phyloP scores from a whole-genome alignment of 2,329 filamentous ascomycete species.

The Teratosphaeria nubilosa region DNA sequence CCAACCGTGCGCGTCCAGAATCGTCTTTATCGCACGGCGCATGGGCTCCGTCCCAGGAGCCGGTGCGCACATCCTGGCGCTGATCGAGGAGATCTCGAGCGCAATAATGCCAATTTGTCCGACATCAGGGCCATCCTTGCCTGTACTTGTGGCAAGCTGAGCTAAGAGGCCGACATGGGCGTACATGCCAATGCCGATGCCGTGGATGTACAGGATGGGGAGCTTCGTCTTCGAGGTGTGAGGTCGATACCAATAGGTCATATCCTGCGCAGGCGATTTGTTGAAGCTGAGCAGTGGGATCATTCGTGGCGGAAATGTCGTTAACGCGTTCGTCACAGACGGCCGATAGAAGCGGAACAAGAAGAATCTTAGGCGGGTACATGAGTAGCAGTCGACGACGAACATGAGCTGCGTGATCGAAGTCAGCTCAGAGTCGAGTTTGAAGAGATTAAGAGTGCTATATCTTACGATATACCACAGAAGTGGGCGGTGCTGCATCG shows the following conservation, averaged over 20 bases:
- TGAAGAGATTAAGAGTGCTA: background rate
- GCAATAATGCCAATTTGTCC: conserved; percentile 49
- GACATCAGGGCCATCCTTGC: background rate
- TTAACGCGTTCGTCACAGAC: conserved; percentile 19
- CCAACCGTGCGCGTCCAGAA: conserved; percentile 49
- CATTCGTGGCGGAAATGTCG: conserved; percentile 48
- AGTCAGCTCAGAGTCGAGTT: background rate
- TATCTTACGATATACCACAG: conserved; percentile 5
- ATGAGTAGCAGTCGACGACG: conserved; percentile 1
- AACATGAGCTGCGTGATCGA: background rate
- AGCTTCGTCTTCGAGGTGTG: conserved; percentile 46
- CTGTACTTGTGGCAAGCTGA: conserved; percentile 8
- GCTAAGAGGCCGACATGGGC: conserved; percentile 51
- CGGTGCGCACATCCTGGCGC: conserved; percentile 46
- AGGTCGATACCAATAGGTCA: conserved; percentile 55
- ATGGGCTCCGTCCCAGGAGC: conserved; percentile 40
- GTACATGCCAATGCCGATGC: conserved; percentile 56
- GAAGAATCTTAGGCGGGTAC: background rate
- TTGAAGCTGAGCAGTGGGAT: conserved; percentile 37
- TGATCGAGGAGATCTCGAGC: conserved; percentile 52
- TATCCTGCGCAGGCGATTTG: conserved; percentile 36
- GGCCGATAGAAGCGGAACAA: conserved; percentile 5
- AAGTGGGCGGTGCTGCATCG: conserved; percentile 6
- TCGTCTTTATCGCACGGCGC: conserved; percentile 42
- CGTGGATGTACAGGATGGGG: conserved; percentile 57